Conservation (phyloP, 257 asterid genomes). For the Leonotis leonurus region DNA sequence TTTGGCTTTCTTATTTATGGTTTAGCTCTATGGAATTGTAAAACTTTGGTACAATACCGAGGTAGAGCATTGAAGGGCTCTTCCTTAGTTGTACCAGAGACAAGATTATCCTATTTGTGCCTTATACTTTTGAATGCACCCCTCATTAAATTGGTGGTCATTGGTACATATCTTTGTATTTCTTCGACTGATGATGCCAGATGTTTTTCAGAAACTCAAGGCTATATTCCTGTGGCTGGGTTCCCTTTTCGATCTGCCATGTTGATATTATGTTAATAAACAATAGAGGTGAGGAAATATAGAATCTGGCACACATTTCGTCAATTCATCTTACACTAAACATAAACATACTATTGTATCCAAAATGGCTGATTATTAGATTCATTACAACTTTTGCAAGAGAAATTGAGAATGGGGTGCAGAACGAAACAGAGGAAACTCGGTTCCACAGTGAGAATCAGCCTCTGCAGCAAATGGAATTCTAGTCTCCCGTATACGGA, state of each 20-base stretch:
- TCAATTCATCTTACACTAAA: neutral
- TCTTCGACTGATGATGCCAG: too few species aligned
- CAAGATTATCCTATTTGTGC: neutral
- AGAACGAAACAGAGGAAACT: slow-evolving; percentile 28
- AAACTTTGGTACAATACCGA: neutral
- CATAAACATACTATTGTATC: neutral
- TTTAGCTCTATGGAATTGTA: neutral
- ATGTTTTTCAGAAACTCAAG: too few species aligned
- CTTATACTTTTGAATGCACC: neutral
- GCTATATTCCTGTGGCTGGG: too few species aligned
- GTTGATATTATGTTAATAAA: too few species aligned
- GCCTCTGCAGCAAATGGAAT: slow-evolving; percentile 23
- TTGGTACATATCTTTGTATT: neutral
- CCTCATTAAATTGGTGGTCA: neutral
- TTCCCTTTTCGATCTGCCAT: too few species aligned
- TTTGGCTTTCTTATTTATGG: neutral
- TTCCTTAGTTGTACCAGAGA: neutral
- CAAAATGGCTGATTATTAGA: neutral
- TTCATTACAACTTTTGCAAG: slow-evolving; percentile 33
- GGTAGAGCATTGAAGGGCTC: neutral
- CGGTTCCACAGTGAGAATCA: slow-evolving; percentile 21
- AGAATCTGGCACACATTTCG: too few species aligned
- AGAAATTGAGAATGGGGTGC: slow-evolving; percentile 34
- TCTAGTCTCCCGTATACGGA: slow-evolving; percentile 25
- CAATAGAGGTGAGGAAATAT: too few species aligned